phyloP scores from a whole-genome alignment of 1,139 yeast species.

The Blastobotrys niveus region DNA sequence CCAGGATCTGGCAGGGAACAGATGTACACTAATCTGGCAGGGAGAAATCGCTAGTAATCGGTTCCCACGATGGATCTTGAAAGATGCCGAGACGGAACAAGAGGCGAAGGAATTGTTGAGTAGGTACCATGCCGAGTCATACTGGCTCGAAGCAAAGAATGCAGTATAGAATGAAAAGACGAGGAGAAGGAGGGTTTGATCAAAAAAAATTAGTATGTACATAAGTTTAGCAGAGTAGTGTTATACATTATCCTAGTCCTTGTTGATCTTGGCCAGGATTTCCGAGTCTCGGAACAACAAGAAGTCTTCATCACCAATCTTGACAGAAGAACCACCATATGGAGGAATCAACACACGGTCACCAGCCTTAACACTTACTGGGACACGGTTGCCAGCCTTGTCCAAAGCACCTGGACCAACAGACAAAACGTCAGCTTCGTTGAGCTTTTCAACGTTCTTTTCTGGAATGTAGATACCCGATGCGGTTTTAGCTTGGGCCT shows the following conservation, averaged over 20 bases:
- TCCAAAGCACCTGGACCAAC: conserved; percentile 54
- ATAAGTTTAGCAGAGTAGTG: neutral
- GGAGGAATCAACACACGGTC: conserved; percentile 91
- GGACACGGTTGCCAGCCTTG: conserved; percentile 55
- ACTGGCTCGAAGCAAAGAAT: conserved; percentile 42
- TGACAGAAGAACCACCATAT: conserved; percentile 81
- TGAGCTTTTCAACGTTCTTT: conserved; percentile 89
- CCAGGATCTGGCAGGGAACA: conserved; percentile 43
- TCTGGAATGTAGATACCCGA: conserved; percentile 96
- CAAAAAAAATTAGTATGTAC: too few species aligned
- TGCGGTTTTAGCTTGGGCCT: conserved; percentile 88
- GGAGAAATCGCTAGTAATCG: conserved; percentile 55
- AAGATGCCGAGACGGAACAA: conserved; percentile 47
- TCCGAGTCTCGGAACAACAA: conserved; percentile 72
- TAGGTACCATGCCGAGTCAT: conserved; percentile 51
- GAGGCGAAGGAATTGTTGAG: conserved; percentile 48
- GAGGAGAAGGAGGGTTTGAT: too few species aligned
- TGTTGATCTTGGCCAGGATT: conserved; percentile 80
- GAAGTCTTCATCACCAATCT: conserved; percentile 63
- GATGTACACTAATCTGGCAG: conserved; percentile 63
- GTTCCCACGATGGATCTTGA: conserved; percentile 59
- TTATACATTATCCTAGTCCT: conserved; percentile 22
- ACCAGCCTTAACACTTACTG: conserved; percentile 74
- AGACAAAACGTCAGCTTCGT: conserved; percentile 45
- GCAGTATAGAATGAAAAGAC: too few species aligned